Percentiles rank a stretch among this genome's conserved stretches.
Evolutionary conservation across 164 flowering plant genomes (phyloP).

Genomic region (Taxillus chinensis): DNA sequence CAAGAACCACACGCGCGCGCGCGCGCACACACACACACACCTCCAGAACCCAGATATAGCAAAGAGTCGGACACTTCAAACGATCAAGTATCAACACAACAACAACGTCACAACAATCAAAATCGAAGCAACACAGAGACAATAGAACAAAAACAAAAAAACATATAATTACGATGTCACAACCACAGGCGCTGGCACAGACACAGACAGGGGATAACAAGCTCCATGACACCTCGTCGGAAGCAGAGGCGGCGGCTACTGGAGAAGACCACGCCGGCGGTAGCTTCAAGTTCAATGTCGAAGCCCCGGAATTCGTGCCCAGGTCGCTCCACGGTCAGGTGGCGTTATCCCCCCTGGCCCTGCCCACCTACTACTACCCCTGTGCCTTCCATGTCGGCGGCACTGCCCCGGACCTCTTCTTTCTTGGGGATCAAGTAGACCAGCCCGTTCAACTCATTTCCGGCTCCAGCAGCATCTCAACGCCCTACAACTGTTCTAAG

Average conservation of each 20-base stretch:
- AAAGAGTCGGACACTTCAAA: too few relatives aligned
- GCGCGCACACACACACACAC: neutral
- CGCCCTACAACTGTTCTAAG: constrained; percentile 26
- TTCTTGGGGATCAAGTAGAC: constrained; percentile 39
- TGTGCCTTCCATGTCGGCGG: constrained; percentile 48
- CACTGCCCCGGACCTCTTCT: constrained; percentile 46
- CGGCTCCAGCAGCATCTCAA: constrained; percentile 10
- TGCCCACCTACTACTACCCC: constrained; percentile 54
- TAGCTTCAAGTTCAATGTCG: constrained; percentile 75
- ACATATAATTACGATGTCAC: neutral
- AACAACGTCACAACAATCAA: too few relatives aligned
- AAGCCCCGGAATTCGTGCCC: constrained; percentile 91
- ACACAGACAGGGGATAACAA: constrained; percentile 18
- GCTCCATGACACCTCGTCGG: constrained; percentile 11
- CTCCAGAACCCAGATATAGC: neutral
- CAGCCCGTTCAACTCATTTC: constrained; percentile 35
- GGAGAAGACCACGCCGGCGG: neutral
- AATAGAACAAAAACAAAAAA: neutral
- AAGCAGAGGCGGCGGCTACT: constrained; percentile 9
- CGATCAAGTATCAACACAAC: too few relatives aligned
- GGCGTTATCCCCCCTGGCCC: constrained; percentile 27
- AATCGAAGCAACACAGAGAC: neutral
- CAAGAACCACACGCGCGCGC: too few relatives aligned
- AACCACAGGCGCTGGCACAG: constrained; percentile 21
- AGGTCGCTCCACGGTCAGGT: constrained; percentile 26